Conservation (phyloP, 768 basidiomycete species). For the Agrocybe praecox region DNA sequence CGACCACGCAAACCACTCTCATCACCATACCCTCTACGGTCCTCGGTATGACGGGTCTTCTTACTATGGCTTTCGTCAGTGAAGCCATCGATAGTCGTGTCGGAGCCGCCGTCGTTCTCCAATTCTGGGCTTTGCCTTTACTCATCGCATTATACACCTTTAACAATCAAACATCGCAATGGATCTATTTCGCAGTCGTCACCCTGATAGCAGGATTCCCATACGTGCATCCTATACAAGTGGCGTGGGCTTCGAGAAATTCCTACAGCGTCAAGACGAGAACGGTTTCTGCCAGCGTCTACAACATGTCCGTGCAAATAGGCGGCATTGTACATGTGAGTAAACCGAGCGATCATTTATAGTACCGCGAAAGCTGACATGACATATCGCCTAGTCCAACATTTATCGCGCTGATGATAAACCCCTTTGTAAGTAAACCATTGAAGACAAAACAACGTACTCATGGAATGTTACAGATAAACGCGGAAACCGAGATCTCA, state of each 20-base stretch:
- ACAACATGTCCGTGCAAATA: slow-evolving; percentile 56
- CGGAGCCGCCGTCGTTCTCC: slow-evolving; percentile 47
- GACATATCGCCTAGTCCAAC: neutral
- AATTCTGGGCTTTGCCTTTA: slow-evolving; percentile 64
- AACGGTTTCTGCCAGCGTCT: slow-evolving; percentile 46
- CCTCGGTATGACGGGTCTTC: slow-evolving; percentile 48
- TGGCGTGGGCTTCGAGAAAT: slow-evolving; percentile 3
- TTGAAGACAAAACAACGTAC: neutral
- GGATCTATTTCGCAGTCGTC: slow-evolving; percentile 55
- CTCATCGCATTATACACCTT: slow-evolving; percentile 59
- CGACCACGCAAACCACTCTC: slow-evolving; percentile 62
- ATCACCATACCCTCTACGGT: slow-evolving; percentile 62
- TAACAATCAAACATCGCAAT: slow-evolving; percentile 46
- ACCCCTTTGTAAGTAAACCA: neutral
- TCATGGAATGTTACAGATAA: neutral
- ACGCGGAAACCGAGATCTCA: neutral
- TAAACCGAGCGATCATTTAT: neutral
- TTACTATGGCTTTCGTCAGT: slow-evolving; percentile 50
- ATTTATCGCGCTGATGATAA: neutral
- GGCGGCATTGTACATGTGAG: neutral
- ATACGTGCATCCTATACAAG: slow-evolving; percentile 24
- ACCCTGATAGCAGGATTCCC: slow-evolving; percentile 59
- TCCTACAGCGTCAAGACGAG: slow-evolving; percentile 16
- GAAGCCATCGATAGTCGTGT: slow-evolving; percentile 58
- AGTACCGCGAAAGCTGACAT: neutral